Base-by-base conservation (phyloP, 2,329 filamentous ascomycete species). In the Colletotrichum orchidophilum region DNA sequence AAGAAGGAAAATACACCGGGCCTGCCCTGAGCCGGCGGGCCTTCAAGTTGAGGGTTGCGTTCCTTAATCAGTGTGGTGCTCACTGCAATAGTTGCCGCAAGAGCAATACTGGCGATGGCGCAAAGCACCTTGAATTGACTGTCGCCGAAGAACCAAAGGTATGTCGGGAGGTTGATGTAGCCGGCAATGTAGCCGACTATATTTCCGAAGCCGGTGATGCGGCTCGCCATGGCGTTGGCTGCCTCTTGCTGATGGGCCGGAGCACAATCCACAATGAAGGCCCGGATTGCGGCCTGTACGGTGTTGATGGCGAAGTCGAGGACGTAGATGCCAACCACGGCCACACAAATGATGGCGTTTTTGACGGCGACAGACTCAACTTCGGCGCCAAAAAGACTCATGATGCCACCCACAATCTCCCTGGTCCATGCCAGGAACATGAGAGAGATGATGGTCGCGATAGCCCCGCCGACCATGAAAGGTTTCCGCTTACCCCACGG, bases 271-370 rank as follows among this genome's bases (percentile, higher is more conserved):
- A 98, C 93, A 65, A 98, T 97, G 79, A 97, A 97, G 27, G 95
- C 94, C 74, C 95, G 90, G 77, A 98, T 93, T 5, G 91, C 93
- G 59, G 96, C 96, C 87, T 98, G 96, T 39, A 98, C 94, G 88
- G 95, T 96, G 82, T 98, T 98, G 84, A 98, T 96, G 76, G 95
- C 91, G 80, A 98, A 96, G 80, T 98, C 96, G 61, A 98, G 87
- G 60, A 96, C 86, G 81, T 97, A 98, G 76, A 98, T 93, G 83
- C 95, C 92, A 33, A 95, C 79, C 6, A 97, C 94, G 8, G 96
- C 96, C 68, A 94, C 87, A 35, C 94, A 84, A 74, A 97, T 96
- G 58, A 93, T 89, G 52, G 86, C 84, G 3, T 86, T 87, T 77
- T 90, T 91, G 55, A 93, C 91, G 3, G 86, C 88, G 8, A 87